Percentiles rank a stretch among this genome's conserved stretches.
Conservation (phyloP, 352 stramenopile genomes). For the Globisporangium okanoganense region DNA sequence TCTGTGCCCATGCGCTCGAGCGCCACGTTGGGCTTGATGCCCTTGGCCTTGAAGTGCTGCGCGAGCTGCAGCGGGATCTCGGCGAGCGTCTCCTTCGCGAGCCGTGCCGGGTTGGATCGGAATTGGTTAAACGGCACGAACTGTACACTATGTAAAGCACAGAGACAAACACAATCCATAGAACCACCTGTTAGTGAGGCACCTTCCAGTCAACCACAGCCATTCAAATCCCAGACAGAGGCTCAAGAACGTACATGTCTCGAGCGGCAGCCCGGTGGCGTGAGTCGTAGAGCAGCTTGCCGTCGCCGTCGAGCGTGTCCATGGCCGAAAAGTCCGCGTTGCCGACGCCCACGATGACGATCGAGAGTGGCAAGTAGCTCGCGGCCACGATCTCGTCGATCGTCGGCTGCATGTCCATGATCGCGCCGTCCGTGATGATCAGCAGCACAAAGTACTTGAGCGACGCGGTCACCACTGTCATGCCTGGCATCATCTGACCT, state of each 20-base stretch:
- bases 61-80: constrained; percentile 64
- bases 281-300: constrained; percentile 47
- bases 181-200: too few relatives aligned
- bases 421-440: constrained; percentile 69
- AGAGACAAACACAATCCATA: constrained; percentile 8
- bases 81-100: constrained; percentile 68
- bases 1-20: constrained; percentile 56
- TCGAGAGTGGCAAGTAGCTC: constrained; percentile 64
- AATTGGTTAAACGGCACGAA: constrained; percentile 78
- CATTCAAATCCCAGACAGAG: constrained; percentile 5
- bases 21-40: constrained; percentile 47
- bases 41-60: constrained; percentile 55
- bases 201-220: too few relatives aligned
- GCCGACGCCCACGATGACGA: constrained; percentile 81
- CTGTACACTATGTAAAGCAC: constrained; percentile 45
- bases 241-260: constrained; percentile 53
- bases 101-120: constrained; percentile 44
- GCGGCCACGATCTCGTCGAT: constrained; percentile 66
- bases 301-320: constrained; percentile 53
- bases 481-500: constrained; percentile 16
- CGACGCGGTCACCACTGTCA: too few relatives aligned
- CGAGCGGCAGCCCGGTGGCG: constrained; percentile 32
- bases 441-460: constrained; percentile 78
- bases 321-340: constrained; percentile 71
- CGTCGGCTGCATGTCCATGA: constrained; percentile 78